A percentile compares a stretch with the other conserved stretches of the same genome.
phyloP scores from a whole-genome alignment of 139 green algal genomes.

The Chlorella sp. region DNA sequence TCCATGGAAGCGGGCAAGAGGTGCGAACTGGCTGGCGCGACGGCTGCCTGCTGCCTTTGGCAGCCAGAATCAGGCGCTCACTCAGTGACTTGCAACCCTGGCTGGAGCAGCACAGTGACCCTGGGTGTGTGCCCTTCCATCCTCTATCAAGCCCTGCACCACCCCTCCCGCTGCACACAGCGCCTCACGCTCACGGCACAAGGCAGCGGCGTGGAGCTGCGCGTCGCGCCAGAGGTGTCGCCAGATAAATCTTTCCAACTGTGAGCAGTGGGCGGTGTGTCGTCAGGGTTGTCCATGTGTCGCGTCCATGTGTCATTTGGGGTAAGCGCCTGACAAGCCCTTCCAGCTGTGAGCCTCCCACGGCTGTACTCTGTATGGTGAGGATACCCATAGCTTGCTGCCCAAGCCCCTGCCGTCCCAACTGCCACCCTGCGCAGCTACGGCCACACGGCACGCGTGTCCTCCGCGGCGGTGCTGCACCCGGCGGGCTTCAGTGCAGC shows the following conservation, averaged over 20 bases:
- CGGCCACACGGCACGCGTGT: slow-evolving; percentile 15
- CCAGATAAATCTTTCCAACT: neutral
- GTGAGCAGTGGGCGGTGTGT: no score
- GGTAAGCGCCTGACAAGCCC: neutral
- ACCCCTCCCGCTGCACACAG: neutral
- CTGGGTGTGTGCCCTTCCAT: neutral
- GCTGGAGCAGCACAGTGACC: no score
- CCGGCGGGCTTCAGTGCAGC: neutral
- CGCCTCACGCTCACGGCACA: slow-evolving; percentile 13
- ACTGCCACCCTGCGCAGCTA: neutral
- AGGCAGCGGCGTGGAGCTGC: slow-evolving; percentile 13
- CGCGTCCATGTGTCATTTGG: no score
- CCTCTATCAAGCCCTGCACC: neutral
- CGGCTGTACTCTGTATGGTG: no score
- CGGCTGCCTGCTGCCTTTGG: neutral
- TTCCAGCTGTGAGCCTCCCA: neutral
- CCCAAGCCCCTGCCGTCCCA: no score
- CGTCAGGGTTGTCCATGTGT: no score
- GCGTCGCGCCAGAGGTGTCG: neutral
- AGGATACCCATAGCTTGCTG: no score
- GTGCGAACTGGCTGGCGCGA: neutral
- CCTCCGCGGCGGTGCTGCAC: slow-evolving; percentile 2
- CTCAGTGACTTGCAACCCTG: neutral
- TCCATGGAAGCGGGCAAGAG: neutral
- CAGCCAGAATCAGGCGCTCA: neutral